A percentile compares a stretch with the other conserved stretches of the same genome.
phyloP scores from a whole-genome alignment of 73 alveolate genomes.

The Paramecium primaurelia region DNA sequence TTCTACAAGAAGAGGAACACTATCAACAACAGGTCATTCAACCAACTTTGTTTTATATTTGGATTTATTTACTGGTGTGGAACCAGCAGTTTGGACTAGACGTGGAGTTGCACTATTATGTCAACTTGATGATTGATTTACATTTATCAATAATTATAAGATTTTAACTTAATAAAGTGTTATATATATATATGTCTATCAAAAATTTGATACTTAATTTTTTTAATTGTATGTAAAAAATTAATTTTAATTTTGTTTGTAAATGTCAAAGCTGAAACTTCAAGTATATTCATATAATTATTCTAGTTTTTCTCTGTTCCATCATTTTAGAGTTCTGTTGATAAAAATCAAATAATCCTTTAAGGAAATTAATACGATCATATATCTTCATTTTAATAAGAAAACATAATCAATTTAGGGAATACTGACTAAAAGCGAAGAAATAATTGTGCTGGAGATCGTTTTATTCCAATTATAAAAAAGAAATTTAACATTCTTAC shows the following conservation, averaged over 20 bases:
- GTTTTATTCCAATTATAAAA: not conserved
- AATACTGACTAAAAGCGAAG: not conserved
- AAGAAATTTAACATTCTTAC: not conserved
- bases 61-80: conserved; percentile 66
- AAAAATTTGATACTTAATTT: not conserved
- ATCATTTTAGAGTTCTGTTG: not conserved
- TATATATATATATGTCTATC: not conserved
- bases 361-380: not conserved
- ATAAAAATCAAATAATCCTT: not conserved
- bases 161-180: not conserved
- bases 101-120: conserved; percentile 84
- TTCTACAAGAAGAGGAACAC: conserved; percentile 96
- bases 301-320: not conserved
- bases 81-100: conserved; percentile 76
- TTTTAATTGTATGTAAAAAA: not conserved
- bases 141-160: not conserved
- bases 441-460: not conserved
- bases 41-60: conserved; percentile 91
- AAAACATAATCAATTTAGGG: not conserved
- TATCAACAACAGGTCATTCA: conserved; percentile 98
- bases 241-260: conserved; percentile 4
- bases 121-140: conserved; percentile 64
- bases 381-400: not conserved
- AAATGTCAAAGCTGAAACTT: not conserved
- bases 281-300: not conserved